These are phyloP conservation scores for Fragaria nilgerrensis DNA, from an alignment of 306 rosid genomes.

Conservation along the genomic window DNA sequence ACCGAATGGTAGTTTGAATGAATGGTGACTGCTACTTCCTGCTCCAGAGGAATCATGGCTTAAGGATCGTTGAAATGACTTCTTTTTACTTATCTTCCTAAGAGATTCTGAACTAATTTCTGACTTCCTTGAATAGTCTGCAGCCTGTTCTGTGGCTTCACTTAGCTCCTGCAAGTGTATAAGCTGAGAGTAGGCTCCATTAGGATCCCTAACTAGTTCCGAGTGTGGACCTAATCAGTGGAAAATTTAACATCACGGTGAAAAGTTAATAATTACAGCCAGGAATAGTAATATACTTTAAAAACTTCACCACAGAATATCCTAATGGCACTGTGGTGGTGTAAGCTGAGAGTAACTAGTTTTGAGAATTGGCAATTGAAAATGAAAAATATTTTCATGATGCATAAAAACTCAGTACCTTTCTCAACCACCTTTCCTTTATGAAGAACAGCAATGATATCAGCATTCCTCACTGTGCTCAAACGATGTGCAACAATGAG, in stretches of 20 bases:
- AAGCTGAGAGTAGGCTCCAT: constrained; percentile 81
- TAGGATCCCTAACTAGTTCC: constrained; percentile 57
- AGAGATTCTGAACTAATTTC: constrained; percentile 44
- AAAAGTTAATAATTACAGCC: not conserved
- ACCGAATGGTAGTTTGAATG: constrained; percentile 66
- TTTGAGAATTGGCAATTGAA: not conserved
- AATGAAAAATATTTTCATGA: not conserved
- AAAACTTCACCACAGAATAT: too few species aligned
- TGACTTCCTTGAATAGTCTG: constrained; percentile 31
- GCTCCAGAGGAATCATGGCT: constrained; percentile 57
- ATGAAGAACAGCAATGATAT: not conserved
- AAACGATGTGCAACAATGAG: not conserved
- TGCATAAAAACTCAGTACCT: not conserved
- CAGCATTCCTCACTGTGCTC: not conserved
- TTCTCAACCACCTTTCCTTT: not conserved
- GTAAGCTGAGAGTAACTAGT: too few species aligned
- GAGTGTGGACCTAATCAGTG: constrained; percentile 61
- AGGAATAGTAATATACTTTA: not conserved
- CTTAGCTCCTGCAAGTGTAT: constrained; percentile 60
- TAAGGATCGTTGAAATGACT: constrained; percentile 48
- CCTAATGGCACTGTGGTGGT: not conserved
- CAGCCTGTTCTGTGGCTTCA: constrained; percentile 36
- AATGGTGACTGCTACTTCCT: constrained; percentile 67
- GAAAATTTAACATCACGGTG: not conserved
- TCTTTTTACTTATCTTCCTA: constrained; percentile 28